Conservation (phyloP, 306 rosid genomes). For the Dryas alaskensis region DNA sequence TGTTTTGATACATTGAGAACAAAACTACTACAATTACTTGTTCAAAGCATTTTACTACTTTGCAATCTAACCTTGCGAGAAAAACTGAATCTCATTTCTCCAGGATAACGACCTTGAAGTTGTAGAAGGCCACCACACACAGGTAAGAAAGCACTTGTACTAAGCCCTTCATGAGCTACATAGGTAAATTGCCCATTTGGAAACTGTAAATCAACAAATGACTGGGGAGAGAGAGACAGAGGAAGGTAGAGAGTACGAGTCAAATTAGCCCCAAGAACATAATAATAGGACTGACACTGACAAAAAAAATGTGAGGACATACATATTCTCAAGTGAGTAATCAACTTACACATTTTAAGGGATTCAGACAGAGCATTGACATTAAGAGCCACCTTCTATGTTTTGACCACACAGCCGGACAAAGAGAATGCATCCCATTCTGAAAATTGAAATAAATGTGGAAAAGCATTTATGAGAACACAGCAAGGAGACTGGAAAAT, state of each 20-base stretch:
- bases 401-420: conserved; percentile 99
- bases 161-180: conserved; percentile 92
- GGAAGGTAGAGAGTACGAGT: conserved; percentile 2
- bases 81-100: conserved; percentile 97
- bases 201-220: conserved; percentile 95
- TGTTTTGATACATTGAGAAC: neutral
- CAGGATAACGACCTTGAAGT: conserved; percentile 99
- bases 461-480: conserved; percentile 16
- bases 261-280: conserved; percentile 12
- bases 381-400: conserved; percentile 95
- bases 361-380: conserved; percentile 95
- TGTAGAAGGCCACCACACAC: conserved; percentile 93
- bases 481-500: neutral
- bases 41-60: conserved; percentile 7
- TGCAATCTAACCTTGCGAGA: conserved; percentile 78
- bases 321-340: conserved; percentile 22
- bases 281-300: conserved; percentile 9
- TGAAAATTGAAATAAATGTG: conserved; percentile 35
- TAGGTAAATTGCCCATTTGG: conserved; percentile 95
- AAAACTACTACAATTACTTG: neutral
- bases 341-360: conserved; percentile 88
- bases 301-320: neutral
- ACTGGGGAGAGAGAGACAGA: conserved; percentile 41
- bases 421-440: conserved; percentile 96
- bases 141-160: conserved; percentile 84